Evolutionary conservation across 768 basidiomycete species (phyloP), one percentile per base, ranked within the genome.

Genomic region (Artomyces pyxidatus): DNA sequence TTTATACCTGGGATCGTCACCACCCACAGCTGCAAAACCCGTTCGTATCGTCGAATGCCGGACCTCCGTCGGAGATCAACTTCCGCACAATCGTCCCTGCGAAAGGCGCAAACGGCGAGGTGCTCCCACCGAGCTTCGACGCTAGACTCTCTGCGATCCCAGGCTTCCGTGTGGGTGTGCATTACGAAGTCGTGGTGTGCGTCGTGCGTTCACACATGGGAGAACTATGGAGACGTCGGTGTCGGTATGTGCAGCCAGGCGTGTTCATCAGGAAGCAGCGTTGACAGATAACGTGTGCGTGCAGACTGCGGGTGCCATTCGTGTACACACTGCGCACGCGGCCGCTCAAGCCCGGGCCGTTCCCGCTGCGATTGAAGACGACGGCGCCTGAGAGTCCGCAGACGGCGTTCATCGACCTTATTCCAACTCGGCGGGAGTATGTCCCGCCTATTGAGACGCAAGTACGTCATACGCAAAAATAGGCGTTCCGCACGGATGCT

Each of bases 81-180:
- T 51, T 55, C 40, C 50, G 47, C 23, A 35, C 32, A 5, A 3
- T 30, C 22, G 8, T 52, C n/a, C 54, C 50, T 5, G 25, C 39
- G 8, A 23, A 17, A 1, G 28, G 27, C 16, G 12, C 10, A 19
- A 17, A 45, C 2, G 16, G 39, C 16, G 27, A 30, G 6, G 25
- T 55, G 9, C 50, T 55, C 7, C 54, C 54, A 0, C 42, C 54
- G 5, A 42, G 47, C 29, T 52, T 48, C 47, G 54, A 52, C 21
- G 51, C 46, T 17, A 46, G 54, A 3, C 21, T 51, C 39, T 44
- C 37, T 21, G 45, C 42, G 5, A 48, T 55, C 10, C 50, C 50
- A 4, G 51, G 54, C 8, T 55, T 55, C 30, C 45, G 46, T 16
- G 54, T 55, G 16, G 38, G 38, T 12, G 40, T 55, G 12, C 39